Conservation (phyloP, 805 yeast genomes). For the Babjeviella inositovora region DNA sequence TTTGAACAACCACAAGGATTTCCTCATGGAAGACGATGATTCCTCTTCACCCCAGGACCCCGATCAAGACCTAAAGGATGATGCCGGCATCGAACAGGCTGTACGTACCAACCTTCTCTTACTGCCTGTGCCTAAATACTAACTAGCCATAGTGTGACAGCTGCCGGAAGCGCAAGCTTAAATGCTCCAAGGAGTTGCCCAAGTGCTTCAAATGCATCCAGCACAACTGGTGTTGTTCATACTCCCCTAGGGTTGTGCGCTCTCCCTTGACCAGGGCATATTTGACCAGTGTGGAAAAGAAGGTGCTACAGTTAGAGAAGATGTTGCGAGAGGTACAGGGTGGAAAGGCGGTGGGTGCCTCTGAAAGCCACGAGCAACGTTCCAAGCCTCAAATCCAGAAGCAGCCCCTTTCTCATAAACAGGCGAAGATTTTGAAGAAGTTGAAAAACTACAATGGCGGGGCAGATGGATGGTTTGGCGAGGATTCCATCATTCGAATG, state of each 20-base stretch:
- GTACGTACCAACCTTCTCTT: conserved; percentile 4
- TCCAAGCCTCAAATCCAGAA: neutral
- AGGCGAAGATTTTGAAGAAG: conserved; percentile 3
- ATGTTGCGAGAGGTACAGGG: conserved; percentile 7
- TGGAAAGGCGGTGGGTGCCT: no score
- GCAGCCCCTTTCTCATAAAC: neutral
- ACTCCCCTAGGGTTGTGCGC: conserved; percentile 64
- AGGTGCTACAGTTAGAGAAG: conserved; percentile 12
- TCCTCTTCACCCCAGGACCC: no score
- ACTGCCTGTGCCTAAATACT: conserved; percentile 1
- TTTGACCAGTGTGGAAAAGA: conserved; percentile 57
- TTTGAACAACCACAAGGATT: no score
- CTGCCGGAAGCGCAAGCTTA: conserved; percentile 65
- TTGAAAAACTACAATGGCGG: no score
- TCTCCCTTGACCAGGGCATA: conserved; percentile 75
- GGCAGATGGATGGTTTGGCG: no score
- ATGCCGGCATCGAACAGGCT: conserved; percentile 10
- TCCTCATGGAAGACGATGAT: no score
- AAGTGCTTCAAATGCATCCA: conserved; percentile 59
- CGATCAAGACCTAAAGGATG: no score
- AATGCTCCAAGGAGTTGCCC: conserved; percentile 69
- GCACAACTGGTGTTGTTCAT: conserved; percentile 60
- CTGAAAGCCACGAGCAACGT: neutral
- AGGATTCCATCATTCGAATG: no score
- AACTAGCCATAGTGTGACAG: conserved; percentile 66